Evolutionary conservation across 164 flowering plant genomes (phyloP).

Genomic region (Vitis vinifera): DNA sequence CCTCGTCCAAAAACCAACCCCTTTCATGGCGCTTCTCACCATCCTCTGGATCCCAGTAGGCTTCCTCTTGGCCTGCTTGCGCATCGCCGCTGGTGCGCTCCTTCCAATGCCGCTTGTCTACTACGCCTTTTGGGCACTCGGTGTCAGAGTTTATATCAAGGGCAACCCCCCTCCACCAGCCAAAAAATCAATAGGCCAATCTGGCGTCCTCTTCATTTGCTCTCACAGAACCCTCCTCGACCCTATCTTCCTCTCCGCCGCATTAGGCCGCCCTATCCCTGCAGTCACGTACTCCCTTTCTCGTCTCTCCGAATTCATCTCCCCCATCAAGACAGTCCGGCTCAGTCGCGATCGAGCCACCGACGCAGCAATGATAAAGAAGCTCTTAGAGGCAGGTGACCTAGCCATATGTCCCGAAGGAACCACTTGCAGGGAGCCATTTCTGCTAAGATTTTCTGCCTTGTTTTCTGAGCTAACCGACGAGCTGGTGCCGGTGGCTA

Average conservation of each 20-base stretch:
- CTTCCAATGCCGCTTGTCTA: slow-evolving; percentile 30
- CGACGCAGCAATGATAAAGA: slow-evolving; percentile 13
- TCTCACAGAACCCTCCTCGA: slow-evolving; percentile 25
- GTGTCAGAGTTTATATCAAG: background rate
- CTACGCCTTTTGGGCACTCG: background rate
- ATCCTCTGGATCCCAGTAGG: slow-evolving; percentile 69
- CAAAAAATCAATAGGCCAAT: background rate
- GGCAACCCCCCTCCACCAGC: slow-evolving; percentile 1
- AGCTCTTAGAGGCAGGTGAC: slow-evolving; percentile 16
- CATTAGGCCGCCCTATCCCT: slow-evolving; percentile 7
- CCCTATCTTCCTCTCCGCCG: slow-evolving; percentile 6
- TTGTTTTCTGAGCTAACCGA: slow-evolving; percentile 26
- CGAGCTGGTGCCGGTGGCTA: slow-evolving; percentile 25
- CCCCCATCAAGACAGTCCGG: slow-evolving; percentile 14
- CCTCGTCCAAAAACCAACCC: slow-evolving; percentile 52
- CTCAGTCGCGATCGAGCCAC: slow-evolving; percentile 15
- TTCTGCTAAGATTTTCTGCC: slow-evolving; percentile 25
- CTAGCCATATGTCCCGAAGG: slow-evolving; percentile 34
- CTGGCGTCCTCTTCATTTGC: slow-evolving; percentile 17
- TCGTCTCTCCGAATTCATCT: background rate
- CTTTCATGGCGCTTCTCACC: slow-evolving; percentile 30
- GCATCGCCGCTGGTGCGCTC: slow-evolving; percentile 12
- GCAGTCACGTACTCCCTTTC: slow-evolving; percentile 25
- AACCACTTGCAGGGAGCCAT: slow-evolving; percentile 33
- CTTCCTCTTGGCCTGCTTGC: slow-evolving; percentile 22